Percentiles rank a stretch among this genome's conserved stretches.
phyloP scores from a whole-genome alignment of 768 basidiomycete species.

The Leccinum ochraceum region DNA sequence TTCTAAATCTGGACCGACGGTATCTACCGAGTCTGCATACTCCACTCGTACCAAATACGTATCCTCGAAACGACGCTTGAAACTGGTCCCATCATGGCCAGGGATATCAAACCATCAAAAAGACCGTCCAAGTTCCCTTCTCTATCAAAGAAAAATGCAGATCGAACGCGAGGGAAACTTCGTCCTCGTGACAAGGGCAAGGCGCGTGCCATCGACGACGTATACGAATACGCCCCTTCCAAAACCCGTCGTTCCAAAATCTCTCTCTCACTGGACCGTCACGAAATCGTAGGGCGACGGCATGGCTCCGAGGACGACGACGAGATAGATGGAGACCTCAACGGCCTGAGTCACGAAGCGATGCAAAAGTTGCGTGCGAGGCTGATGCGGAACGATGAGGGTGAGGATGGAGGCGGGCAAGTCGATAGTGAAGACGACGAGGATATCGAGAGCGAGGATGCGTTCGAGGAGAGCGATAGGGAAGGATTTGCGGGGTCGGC shows the following conservation, averaged over 20 bases:
- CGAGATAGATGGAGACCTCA: slow-evolving; percentile 37
- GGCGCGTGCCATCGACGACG: slow-evolving; percentile 43
- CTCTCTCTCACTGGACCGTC: slow-evolving; percentile 53
- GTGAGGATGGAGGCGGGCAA: slow-evolving; percentile 39
- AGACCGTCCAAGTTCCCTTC: slow-evolving; percentile 3
- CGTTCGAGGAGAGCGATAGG: slow-evolving; percentile 80
- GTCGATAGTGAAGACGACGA: slow-evolving; percentile 78
- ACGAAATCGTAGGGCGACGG: slow-evolving; percentile 42
- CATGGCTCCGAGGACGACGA: slow-evolving; percentile 38
- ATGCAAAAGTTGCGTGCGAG: slow-evolving; percentile 42
- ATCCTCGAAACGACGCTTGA: background rate
- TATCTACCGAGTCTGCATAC: background rate
- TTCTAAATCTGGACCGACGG: no score
- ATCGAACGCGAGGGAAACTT: slow-evolving; percentile 48
- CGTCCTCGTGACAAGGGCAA: slow-evolving; percentile 19
- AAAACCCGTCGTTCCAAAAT: slow-evolving; percentile 53
- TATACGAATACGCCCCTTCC: slow-evolving; percentile 63
- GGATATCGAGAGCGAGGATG: slow-evolving; percentile 82
- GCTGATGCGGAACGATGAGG: slow-evolving; percentile 53
- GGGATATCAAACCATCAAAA: slow-evolving; percentile 17
- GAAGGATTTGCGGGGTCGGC: slow-evolving; percentile 72
- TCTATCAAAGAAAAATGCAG: slow-evolving; percentile 41
- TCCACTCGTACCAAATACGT: background rate
- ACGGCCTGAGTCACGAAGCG: slow-evolving; percentile 27
- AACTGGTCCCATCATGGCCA: slow-evolving; percentile 17